A percentile compares a stretch with the other conserved stretches of the same genome.
These are phyloP conservation scores for Aureobasidium musti DNA, from an alignment of 2,329 filamentous ascomycete genomes.

Conservation along the genomic window DNA sequence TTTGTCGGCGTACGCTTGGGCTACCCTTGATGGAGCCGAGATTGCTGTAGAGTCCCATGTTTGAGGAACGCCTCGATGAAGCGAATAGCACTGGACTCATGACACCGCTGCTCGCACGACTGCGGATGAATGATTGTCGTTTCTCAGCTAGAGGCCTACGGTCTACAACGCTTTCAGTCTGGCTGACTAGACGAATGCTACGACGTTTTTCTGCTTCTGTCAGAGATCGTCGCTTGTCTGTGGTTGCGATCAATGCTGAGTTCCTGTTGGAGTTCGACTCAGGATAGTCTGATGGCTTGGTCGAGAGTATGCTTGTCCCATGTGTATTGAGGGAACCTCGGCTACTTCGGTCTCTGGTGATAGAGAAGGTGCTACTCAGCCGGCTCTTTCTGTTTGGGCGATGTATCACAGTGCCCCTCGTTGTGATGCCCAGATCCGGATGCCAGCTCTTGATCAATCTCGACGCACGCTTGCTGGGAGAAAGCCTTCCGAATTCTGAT, in stretches of 20 bases:
- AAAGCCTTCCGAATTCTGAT: conserved; percentile 39
- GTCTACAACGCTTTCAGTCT: conserved; percentile 44
- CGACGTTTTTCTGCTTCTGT: conserved; percentile 42
- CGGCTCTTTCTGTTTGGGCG: conserved; percentile 36
- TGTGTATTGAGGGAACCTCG: conserved; percentile 44
- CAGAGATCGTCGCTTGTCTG: conserved; percentile 31
- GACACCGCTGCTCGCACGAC: conserved; percentile 44
- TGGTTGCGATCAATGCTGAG: conserved; percentile 31
- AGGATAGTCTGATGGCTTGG: conserved; percentile 44
- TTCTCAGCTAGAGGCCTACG: conserved; percentile 45
- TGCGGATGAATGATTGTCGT: conserved; percentile 47
- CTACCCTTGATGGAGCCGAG: conserved; percentile 16
- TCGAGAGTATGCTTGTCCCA: conserved; percentile 46
- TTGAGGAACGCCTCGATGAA: conserved; percentile 32
- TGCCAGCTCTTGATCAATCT: conserved; percentile 33
- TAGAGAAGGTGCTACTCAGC: conserved; percentile 36
- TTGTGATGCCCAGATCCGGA: neutral
- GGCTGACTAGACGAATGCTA: conserved; percentile 46
- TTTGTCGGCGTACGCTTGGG: conserved; percentile 22
- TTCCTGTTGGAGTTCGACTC: conserved; percentile 36
- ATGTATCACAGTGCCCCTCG: conserved; percentile 35
- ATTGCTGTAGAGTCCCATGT: conserved; percentile 13
- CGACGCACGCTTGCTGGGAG: conserved; percentile 39
- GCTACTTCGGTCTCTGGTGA: conserved; percentile 40
- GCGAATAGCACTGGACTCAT: conserved; percentile 45